phyloP scores from a whole-genome alignment of 352 stramenopile species.

The Hyaloperonospora brassicae region DNA sequence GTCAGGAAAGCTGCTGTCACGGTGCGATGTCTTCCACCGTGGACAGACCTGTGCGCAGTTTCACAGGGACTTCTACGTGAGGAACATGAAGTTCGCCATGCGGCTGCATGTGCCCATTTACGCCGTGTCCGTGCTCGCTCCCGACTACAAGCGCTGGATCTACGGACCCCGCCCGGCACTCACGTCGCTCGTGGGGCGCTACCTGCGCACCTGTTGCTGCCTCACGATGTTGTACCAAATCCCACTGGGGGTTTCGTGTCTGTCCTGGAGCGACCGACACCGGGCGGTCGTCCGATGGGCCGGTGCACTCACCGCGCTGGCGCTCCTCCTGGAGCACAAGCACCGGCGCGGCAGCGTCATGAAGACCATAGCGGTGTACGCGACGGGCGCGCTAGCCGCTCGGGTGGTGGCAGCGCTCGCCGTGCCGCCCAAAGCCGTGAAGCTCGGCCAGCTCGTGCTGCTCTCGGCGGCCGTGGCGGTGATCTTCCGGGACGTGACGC shows the following conservation, averaged over 20 bases:
- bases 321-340: conserved; percentile 42
- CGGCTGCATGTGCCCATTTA: conserved; percentile 64
- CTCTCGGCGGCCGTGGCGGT: conserved; percentile 33
- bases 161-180: conserved; percentile 41
- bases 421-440: conserved; percentile 11
- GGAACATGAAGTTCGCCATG: conserved; percentile 35
- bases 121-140: conserved; percentile 36
- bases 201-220: conserved; percentile 47
- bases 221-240: conserved; percentile 60
- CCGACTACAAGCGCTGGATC: conserved; percentile 59
- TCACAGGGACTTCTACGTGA: conserved; percentile 32
- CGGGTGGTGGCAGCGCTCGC: conserved; percentile 18
- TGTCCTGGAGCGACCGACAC: conserved; percentile 30
- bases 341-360: conserved; percentile 45
- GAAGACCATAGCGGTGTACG: conserved; percentile 52
- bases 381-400: conserved; percentile 29
- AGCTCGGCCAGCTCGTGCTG: conserved; percentile 33
- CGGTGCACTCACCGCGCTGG: conserved; percentile 35
- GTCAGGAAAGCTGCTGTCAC: conserved; percentile 27
- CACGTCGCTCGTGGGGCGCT: conserved; percentile 29
- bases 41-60: conserved; percentile 37
- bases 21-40: conserved; percentile 56
- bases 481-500: conserved; percentile 40
- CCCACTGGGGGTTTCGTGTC: conserved; percentile 44
- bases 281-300: conserved; percentile 27